These are phyloP conservation scores for Mucor mucedo DNA, from an alignment of 371 early-diverging fungal genomes.

Conservation along the genomic window DNA sequence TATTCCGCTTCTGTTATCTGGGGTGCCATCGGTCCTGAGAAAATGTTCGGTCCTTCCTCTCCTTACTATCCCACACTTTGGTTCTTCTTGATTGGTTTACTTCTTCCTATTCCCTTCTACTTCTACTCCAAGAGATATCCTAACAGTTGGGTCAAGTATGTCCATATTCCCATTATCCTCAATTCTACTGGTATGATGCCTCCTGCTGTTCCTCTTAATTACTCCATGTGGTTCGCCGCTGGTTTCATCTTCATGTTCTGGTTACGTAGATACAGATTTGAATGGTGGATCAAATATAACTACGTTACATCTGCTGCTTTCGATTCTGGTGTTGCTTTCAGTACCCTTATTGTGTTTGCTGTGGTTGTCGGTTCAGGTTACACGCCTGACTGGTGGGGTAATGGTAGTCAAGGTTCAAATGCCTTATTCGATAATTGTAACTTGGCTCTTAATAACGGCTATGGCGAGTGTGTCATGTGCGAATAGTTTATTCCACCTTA, in stretches of 20 bases:
- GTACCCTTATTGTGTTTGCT: conserved; percentile 56
- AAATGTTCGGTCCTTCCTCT: conserved; percentile 70
- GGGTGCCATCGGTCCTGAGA: conserved; percentile 74
- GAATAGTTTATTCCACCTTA: too few species aligned
- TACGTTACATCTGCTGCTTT: conserved; percentile 78
- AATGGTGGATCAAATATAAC: conserved; percentile 76
- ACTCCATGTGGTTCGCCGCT: conserved; percentile 65
- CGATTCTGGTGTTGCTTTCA: conserved; percentile 69
- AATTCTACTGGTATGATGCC: conserved; percentile 74
- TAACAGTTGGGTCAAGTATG: conserved; percentile 59
- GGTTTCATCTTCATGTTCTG: conserved; percentile 72
- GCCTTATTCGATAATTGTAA: not conserved
- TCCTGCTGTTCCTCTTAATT: conserved; percentile 63
- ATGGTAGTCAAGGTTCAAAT: conserved; percentile 28
- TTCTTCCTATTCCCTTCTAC: conserved; percentile 69
- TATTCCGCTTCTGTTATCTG: conserved; percentile 73
- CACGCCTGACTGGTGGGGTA: conserved; percentile 47
- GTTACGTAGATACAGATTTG: conserved; percentile 53
- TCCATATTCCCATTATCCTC: conserved; percentile 70
- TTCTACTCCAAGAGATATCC: conserved; percentile 53
- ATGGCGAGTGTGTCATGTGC: conserved; percentile 68
- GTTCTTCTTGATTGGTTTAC: conserved; percentile 68
- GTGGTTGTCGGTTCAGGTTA: conserved; percentile 36
- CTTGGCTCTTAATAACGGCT: conserved; percentile 29
- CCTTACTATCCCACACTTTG: conserved; percentile 61